Evolutionary conservation across 2,329 filamentous ascomycete genomes (phyloP), one percentile per base, ranked within the genome.

Genomic region (Penicillium sp.): DNA sequence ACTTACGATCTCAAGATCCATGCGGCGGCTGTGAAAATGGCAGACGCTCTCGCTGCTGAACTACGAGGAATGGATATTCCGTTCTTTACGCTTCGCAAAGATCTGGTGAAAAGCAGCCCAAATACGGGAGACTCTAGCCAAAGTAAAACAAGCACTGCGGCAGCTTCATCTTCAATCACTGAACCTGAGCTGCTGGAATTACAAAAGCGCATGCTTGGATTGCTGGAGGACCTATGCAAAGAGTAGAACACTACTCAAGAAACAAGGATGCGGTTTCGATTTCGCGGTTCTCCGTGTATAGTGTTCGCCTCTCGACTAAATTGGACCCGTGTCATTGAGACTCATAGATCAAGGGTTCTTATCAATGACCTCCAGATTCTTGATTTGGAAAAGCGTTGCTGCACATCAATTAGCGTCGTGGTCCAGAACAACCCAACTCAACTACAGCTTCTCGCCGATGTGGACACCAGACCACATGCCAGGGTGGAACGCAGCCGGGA

Each of bases 1-100:
- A 75, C 75, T 18, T 88, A 85, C 65, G 85, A 88, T 59, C 71
- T 73, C 49, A 89, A 89, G 65, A 83, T 89, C 14, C 83, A 87
- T 61, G 78, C 75, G 51, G 85, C 85, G 2, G 81, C 82, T 47
- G 71, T 72, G 39, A 75, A 82, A 10, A 87, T 89, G 86, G 78
- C 81, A 0, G 75, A 77, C n/a, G 80, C 81, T 13, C 83, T 87
- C 70, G 77, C 75, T 6, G 68, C 71, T 1, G 83, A 84, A 59
- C 68, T 89, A 44, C 82, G 82, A 53, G 74, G 70, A 7, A 67
- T 88, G 31, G 83, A 81, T 8, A 79, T 87, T 34, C 85, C 85
- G 0, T 87, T 87, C 66, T 87, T 86, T 63, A 81, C 79, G 5
- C 80, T 82, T 27, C 76, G 74, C 52, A 61, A 71, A 39, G 72